Percentiles rank a stretch among this genome's conserved stretches.
These are phyloP conservation scores for Coemansia sp. DNA, from an alignment of 192 early-diverging fungal species.

Conservation along the genomic window DNA sequence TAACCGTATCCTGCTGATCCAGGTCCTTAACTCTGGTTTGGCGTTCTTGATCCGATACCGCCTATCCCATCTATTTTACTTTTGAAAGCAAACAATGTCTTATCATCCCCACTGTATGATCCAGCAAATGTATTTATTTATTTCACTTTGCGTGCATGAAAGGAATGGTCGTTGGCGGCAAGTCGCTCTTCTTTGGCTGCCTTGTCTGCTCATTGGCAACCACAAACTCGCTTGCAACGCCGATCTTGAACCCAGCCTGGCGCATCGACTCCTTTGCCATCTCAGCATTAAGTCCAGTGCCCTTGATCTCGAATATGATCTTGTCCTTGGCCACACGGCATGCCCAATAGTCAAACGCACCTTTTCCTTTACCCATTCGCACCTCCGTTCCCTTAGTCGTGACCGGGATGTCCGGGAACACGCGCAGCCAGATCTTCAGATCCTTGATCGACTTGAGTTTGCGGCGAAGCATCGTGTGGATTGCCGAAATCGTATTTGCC, in stretches of 20 bases:
- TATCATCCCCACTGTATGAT: too few relatives aligned
- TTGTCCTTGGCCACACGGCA: constrained; percentile 85
- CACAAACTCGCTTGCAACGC: constrained; percentile 50
- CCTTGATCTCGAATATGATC: constrained; percentile 85
- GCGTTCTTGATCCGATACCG: constrained; percentile 82
- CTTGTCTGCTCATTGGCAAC: constrained; percentile 31
- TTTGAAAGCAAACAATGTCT: constrained; percentile 2
- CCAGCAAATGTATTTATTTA: neutral
- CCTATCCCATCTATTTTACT: constrained; percentile 82
- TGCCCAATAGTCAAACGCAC: constrained; percentile 89
- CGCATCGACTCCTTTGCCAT: constrained; percentile 48
- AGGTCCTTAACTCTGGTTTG: constrained; percentile 63
- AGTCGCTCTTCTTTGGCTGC: constrained; percentile 45
- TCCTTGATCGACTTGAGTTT: constrained; percentile 89
- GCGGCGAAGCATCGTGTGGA: constrained; percentile 68
- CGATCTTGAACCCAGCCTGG: constrained; percentile 50
- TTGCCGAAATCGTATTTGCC: constrained; percentile 79
- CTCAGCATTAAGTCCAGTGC: constrained; percentile 76
- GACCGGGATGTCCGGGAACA: constrained; percentile 92
- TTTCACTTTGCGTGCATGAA: constrained; percentile 49
- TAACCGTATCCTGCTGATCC: constrained; percentile 64
- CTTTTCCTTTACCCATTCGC: constrained; percentile 99
- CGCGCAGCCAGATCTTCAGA: constrained; percentile 77
- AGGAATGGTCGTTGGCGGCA: constrained; percentile 46
- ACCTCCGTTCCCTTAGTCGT: constrained; percentile 87